These are phyloP conservation scores for Lineolata rhizophorae DNA, from an alignment of 495 filamentous ascomycete genomes.

Conservation along the genomic window DNA sequence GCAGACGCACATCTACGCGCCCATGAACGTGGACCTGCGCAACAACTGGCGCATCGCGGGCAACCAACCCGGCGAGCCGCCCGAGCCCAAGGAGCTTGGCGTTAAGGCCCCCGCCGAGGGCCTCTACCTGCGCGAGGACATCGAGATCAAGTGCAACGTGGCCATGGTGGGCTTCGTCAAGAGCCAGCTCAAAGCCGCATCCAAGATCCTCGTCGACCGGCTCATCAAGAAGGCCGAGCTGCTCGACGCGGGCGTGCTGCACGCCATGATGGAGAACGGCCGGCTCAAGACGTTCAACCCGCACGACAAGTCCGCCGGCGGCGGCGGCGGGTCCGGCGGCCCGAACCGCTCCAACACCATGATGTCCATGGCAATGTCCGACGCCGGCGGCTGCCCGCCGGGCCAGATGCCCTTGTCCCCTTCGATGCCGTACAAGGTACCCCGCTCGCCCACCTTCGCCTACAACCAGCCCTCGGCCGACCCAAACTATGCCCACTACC, in stretches of 20 bases:
- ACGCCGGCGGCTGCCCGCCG: too few species aligned
- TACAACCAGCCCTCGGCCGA: background rate
- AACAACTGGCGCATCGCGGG: conserved; percentile 46
- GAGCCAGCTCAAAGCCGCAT: conserved; percentile 49
- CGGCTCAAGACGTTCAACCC: conserved; percentile 16
- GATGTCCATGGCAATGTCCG: background rate
- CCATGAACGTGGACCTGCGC: conserved; percentile 41
- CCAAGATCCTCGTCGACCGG: conserved; percentile 41
- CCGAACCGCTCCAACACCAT: conserved; percentile 6
- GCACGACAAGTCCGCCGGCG: conserved; percentile 6
- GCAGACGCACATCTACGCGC: conserved; percentile 56
- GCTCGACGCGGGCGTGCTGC: too few species aligned
- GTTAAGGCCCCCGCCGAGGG: conserved; percentile 36
- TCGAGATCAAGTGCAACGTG: conserved; percentile 56
- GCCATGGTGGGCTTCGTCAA: conserved; percentile 51
- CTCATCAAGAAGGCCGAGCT: conserved; percentile 36
- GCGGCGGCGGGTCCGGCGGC: too few species aligned
- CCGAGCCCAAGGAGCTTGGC: conserved; percentile 34
- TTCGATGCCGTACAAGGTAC: background rate
- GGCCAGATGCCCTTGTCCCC: conserved; percentile 1
- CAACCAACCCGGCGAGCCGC: conserved; percentile 37
- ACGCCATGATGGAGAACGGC: conserved; percentile 19
- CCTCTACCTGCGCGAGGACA: conserved; percentile 55
- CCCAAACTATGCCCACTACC: background rate
- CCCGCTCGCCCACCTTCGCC: background rate